phyloP scores from a whole-genome alignment of 305 asterid species.

The Fraxinus xanthoxyloides region DNA sequence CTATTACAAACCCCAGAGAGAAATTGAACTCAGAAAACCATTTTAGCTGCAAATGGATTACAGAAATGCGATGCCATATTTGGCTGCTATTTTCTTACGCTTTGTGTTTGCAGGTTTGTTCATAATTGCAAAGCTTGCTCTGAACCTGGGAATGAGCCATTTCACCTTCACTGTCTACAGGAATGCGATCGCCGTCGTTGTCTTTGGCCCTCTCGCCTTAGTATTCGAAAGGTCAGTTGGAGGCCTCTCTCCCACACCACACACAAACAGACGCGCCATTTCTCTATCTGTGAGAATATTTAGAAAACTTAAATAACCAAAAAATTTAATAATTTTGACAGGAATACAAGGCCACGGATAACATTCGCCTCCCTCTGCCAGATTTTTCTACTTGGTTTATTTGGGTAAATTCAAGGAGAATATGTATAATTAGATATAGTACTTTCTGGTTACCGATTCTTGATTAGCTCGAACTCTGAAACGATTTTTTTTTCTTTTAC shows the following conservation, averaged over 20 bases:
- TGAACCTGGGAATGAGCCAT: constrained; percentile 62
- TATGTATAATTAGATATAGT: too few relatives aligned
- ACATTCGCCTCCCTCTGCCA: constrained; percentile 48
- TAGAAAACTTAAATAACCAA: background rate
- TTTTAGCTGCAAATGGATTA: background rate
- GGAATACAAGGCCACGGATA: constrained; percentile 70
- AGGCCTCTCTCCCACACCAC: constrained; percentile 14
- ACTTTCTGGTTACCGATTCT: too few relatives aligned
- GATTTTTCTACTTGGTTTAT: constrained; percentile 48
- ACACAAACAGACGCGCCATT: background rate
- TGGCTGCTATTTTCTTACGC: constrained; percentile 50
- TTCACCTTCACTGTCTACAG: constrained; percentile 57
- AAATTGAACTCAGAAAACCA: background rate
- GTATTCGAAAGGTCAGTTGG: constrained; percentile 41
- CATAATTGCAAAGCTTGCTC: constrained; percentile 58
- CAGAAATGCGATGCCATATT: constrained; percentile 43
- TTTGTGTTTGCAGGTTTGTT: constrained; percentile 51
- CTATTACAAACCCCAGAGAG: background rate
- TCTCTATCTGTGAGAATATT: background rate
- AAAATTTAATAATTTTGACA: constrained; percentile 17
- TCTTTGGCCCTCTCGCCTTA: constrained; percentile 60
- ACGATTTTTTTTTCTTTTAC: background rate
- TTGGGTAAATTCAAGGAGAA: constrained; percentile 44
- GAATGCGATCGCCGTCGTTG: constrained; percentile 44
- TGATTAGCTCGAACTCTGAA: background rate